These are phyloP conservation scores for Paramecium bursaria DNA, from an alignment of 73 alveolate genomes.

Conservation along the genomic window DNA sequence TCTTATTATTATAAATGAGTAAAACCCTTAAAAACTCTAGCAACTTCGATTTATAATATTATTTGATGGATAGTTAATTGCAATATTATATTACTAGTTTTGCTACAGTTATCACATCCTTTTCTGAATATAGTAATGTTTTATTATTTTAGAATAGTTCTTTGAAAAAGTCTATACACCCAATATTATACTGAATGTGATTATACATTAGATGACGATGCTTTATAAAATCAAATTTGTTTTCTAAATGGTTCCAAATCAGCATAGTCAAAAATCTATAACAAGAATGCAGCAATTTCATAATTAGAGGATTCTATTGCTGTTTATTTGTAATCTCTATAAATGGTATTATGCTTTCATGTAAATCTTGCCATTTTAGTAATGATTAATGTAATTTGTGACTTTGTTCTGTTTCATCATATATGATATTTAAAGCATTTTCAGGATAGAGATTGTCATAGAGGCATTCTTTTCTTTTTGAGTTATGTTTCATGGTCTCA, in stretches of 20 bases:
- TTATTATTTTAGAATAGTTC: conserved; percentile 54
- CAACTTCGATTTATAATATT: conserved; percentile 36
- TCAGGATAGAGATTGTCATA: conserved; percentile 16
- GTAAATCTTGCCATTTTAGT: conserved; percentile 28
- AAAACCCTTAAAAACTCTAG: conserved; percentile 20
- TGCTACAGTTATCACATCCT: not conserved
- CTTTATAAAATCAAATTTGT: conserved; percentile 17
- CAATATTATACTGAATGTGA: not conserved
- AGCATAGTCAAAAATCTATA: conserved; percentile 12
- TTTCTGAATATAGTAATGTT: conserved; percentile 6
- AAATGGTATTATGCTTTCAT: conserved; percentile 29
- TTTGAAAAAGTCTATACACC: conserved; percentile 7
- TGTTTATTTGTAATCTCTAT: not conserved
- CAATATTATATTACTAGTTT: conserved; percentile 8
- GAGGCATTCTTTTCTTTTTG: no score
- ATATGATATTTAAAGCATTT: not conserved
- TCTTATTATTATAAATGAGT: conserved; percentile 25
- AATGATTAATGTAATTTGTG: conserved; percentile 38
- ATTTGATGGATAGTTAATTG: not conserved
- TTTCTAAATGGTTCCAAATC: conserved; percentile 53
- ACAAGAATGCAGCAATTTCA: conserved; percentile 21
- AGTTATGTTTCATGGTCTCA: not conserved
- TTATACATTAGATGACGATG: conserved; percentile 5
- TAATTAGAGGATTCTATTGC: not conserved
- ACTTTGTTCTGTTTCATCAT: conserved; percentile 13